Conservation (phyloP, 139 green algal genomes). For the Coccomyxa sp. region DNA sequence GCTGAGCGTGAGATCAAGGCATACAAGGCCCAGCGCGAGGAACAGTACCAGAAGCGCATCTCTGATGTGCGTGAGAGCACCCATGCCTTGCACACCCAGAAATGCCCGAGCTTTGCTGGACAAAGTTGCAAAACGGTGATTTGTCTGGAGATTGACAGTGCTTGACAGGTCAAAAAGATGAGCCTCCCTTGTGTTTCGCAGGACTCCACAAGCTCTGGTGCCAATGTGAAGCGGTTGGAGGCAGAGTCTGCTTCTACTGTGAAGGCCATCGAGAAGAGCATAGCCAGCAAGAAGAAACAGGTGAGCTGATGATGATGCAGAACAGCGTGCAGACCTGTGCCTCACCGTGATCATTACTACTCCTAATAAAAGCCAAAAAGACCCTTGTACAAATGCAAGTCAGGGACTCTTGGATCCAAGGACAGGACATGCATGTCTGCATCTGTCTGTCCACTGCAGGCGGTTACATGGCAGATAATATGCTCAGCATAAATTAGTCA, state of each 20-base stretch:
- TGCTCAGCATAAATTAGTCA: neutral
- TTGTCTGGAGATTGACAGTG: neutral
- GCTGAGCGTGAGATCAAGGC: slow-evolving; percentile 74
- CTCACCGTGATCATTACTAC: neutral
- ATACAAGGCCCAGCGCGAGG: slow-evolving; percentile 72
- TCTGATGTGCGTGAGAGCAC: slow-evolving; percentile 6
- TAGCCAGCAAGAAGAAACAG: slow-evolving; percentile 34
- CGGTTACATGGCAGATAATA: too few relatives aligned
- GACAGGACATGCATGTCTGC: too few relatives aligned
- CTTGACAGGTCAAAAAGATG: neutral
- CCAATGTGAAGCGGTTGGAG: slow-evolving; percentile 24
- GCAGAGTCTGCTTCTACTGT: slow-evolving; percentile 21
- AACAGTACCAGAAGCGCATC: slow-evolving; percentile 70
- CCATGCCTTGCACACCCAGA: neutral
- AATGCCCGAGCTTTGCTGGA: neutral
- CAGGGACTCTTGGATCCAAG: neutral
- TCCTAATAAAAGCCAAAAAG: neutral
- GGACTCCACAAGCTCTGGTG: slow-evolving; percentile 32
- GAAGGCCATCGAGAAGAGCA: slow-evolving; percentile 26
- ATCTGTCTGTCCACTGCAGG: too few relatives aligned
- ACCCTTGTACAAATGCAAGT: too few relatives aligned
- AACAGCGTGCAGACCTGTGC: neutral
- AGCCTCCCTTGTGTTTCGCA: slow-evolving; percentile 1
- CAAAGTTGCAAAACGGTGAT: neutral
- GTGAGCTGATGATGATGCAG: neutral